A percentile compares a stretch with the other conserved stretches of the same genome.
Conservation (phyloP, 2,329 filamentous ascomycete species). For the Colletotrichum horii region DNA sequence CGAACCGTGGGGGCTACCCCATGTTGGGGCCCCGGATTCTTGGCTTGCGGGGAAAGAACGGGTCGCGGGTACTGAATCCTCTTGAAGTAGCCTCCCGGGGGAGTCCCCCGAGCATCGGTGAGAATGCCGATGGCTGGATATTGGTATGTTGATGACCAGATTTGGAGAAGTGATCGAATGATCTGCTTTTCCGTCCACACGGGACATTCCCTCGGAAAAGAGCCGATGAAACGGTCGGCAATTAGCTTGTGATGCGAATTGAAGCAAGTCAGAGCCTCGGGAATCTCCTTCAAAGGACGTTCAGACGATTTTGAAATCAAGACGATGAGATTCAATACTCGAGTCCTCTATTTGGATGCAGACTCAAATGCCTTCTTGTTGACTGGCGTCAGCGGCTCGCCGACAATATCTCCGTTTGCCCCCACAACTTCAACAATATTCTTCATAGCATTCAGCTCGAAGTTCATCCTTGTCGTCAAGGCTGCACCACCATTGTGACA, state of each 20-base stretch:
- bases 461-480: slow-evolving; percentile 42
- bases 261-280: accelerated
- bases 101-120: background rate
- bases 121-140: background rate
- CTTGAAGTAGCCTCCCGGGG: background rate
- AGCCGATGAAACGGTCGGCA: background rate
- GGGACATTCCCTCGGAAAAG: background rate
- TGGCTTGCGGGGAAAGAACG: slow-evolving; percentile 3
- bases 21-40: slow-evolving; percentile 7
- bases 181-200: background rate
- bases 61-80: background rate
- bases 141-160: background rate
- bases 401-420: slow-evolving; percentile 20
- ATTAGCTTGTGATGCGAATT: background rate
- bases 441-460: slow-evolving; percentile 41
- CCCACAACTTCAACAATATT: slow-evolving; percentile 35
- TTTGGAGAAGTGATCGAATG: background rate
- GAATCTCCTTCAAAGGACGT: background rate
- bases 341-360: background rate
- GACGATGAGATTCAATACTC: accelerated
- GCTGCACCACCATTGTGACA: slow-evolving; percentile 42
- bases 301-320: accelerated
- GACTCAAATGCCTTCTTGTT: slow-evolving; percentile 7
- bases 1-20: background rate
- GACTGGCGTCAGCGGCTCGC: slow-evolving; percentile 25